These are phyloP conservation scores for Lodderomyces pseudojiufengensis DNA, from an alignment of 1,139 yeast species.

Conservation along the genomic window DNA sequence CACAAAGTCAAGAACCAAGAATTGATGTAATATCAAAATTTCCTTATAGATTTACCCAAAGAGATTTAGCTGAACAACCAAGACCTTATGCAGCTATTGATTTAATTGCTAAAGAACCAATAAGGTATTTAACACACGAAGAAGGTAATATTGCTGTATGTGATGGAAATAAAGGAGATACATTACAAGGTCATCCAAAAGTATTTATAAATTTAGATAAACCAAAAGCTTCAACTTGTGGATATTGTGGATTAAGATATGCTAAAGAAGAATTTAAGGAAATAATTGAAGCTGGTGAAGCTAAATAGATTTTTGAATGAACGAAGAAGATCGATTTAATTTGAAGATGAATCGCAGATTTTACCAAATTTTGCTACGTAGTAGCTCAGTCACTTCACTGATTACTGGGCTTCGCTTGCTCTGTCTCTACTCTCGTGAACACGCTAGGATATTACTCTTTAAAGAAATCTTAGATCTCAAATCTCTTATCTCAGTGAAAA, in stretches of 20 bases:
- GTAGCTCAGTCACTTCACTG: too few species aligned
- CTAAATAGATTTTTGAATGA: too few species aligned
- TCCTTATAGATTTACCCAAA: constrained; percentile 67
- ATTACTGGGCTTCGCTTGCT: too few species aligned
- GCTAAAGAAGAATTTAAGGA: constrained; percentile 50
- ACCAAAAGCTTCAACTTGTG: constrained; percentile 68
- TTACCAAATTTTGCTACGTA: too few species aligned
- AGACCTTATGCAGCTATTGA: constrained; percentile 84
- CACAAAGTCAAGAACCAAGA: constrained; percentile 63
- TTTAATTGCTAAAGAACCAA: constrained; percentile 71
- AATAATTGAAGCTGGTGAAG: constrained; percentile 29
- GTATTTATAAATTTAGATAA: constrained; percentile 77
- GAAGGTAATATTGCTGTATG: constrained; percentile 69
- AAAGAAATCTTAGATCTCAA: too few species aligned
- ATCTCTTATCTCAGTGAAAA: too few species aligned
- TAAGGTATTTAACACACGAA: constrained; percentile 52
- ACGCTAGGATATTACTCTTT: too few species aligned
- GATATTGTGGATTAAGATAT: constrained; percentile 73
- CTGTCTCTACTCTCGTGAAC: too few species aligned
- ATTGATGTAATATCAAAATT: constrained; percentile 52
- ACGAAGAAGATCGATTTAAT: too few species aligned
- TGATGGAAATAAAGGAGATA: constrained; percentile 70
- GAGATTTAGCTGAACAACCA: constrained; percentile 67
- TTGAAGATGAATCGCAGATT: too few species aligned
- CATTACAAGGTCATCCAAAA: constrained; percentile 82